Evolutionary conservation across 1,139 yeast genomes (phyloP).

Genomic region (Komagataea norvegica): DNA sequence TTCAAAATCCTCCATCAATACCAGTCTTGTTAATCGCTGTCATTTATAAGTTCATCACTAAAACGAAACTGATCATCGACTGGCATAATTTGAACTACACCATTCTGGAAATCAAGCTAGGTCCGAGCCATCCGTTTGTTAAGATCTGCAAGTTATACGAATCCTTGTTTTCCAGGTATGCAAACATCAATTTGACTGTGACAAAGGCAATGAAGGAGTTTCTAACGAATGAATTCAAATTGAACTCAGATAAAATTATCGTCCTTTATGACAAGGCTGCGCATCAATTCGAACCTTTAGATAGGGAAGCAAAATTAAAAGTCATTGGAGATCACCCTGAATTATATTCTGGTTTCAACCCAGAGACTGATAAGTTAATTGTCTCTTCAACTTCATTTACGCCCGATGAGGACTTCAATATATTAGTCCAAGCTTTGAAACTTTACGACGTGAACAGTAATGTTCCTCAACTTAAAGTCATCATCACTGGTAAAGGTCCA

Average conservation of each 20-base stretch:
- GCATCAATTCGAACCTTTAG: constrained; percentile 54
- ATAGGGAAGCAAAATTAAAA: constrained; percentile 29
- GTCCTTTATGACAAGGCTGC: constrained; percentile 77
- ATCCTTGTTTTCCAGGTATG: constrained; percentile 49
- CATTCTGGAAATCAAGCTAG: constrained; percentile 63
- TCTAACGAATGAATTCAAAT: constrained; percentile 50
- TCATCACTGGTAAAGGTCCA: constrained; percentile 97
- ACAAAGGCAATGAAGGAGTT: constrained; percentile 68
- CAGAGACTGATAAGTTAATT: constrained; percentile 50
- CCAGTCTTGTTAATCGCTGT: constrained; percentile 71
- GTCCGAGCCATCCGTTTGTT: constrained; percentile 53
- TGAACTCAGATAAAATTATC: constrained; percentile 32
- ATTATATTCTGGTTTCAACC: constrained; percentile 38
- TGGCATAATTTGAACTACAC: constrained; percentile 96
- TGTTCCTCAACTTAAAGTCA: constrained; percentile 51
- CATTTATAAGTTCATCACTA: constrained; percentile 48
- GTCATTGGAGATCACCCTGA: constrained; percentile 34
- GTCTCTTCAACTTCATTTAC: constrained; percentile 92
- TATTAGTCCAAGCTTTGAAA: constrained; percentile 65
- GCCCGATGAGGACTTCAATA: constrained; percentile 83
- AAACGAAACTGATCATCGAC: constrained; percentile 69
- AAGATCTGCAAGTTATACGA: constrained; percentile 55
- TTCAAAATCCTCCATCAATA: constrained; percentile 92
- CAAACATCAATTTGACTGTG: constrained; percentile 75
- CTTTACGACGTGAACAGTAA: constrained; percentile 43